These are phyloP conservation scores for Penicillium herquei DNA, from an alignment of 495 filamentous ascomycete species.

Conservation along the genomic window DNA sequence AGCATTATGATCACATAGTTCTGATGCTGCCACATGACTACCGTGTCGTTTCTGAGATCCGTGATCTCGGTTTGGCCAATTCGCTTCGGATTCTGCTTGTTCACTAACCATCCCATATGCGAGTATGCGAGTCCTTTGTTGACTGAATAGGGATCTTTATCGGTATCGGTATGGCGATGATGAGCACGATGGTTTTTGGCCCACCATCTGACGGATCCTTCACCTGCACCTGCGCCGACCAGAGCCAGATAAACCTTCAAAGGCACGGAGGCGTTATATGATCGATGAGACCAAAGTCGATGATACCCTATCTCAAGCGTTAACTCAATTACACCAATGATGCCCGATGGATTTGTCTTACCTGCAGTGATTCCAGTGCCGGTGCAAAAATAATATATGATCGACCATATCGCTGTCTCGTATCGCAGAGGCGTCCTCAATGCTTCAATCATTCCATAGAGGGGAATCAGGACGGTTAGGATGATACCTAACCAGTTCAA, in stretches of 20 bases:
- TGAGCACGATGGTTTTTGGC: conserved; percentile 93
- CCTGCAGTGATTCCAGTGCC: conserved; percentile 87
- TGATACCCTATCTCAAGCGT: conserved; percentile 62
- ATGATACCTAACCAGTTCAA: conserved; percentile 92
- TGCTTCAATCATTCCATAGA: conserved; percentile 71
- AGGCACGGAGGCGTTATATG: conserved; percentile 84
- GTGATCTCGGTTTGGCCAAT: conserved; percentile 96
- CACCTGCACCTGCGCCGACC: conserved; percentile 89
- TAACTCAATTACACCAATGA: background rate
- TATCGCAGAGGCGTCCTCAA: conserved; percentile 76
- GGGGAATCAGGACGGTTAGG: conserved; percentile 81
- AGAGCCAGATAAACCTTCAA: conserved; percentile 90
- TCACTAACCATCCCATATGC: conserved; percentile 90
- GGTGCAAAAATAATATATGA: conserved; percentile 89
- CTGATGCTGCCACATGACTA: conserved; percentile 93
- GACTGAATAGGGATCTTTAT: conserved; percentile 98
- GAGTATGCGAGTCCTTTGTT: conserved; percentile 97
- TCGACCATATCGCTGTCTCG: conserved; percentile 77
- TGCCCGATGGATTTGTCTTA: conserved; percentile 33
- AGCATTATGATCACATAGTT: conserved; percentile 88
- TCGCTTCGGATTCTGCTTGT: conserved; percentile 91
- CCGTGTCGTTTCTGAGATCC: conserved; percentile 90
- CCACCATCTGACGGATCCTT: conserved; percentile 98
- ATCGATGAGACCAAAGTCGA: conserved; percentile 91
- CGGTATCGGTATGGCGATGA: conserved; percentile 98